Evolutionary conservation across 2,329 filamentous ascomycete species (phyloP), one percentile per base, ranked within the genome.

Genomic region (Talaromyces sp.): DNA sequence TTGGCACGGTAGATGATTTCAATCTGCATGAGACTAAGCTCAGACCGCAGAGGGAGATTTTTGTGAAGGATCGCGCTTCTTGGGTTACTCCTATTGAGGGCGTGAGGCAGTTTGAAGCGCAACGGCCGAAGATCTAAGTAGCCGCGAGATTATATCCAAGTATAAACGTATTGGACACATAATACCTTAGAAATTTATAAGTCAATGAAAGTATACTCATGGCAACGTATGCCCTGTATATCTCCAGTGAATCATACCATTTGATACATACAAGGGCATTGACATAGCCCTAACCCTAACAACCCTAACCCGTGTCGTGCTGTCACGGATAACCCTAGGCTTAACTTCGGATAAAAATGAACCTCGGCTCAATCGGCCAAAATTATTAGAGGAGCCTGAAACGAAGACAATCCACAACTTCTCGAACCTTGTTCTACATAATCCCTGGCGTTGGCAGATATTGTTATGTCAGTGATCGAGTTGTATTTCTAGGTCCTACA

Each of bases 1-100:
- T 87, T 61, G 88, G 88, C 0, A 88, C 85, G 0, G 82, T 90
- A 1, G 87, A 90, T 72, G 87, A 89, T 74, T 86, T 87, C 59
- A 73, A 71, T 61, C 70, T 89, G 61, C 80, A 83, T 40, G 85
- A 89, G 76, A 85, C 82, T 0, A 84, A 81, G 70, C 72, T 89
- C 67, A 83, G 76, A 70, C 87, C 87, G 0, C 73, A 71, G 66
- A 67, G 80, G 0, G 87, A 89, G 77, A 76, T 80, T 58, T 89
- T 82, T 72, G 75, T 75, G 0, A 81, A 85, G 73, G 78, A 83
- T 67, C 76, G 86, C 1, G 84, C 84, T 43, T 40, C 56, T 59
- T 59, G 56, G 2, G 70, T 45, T 31, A 45, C 56, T 3, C 22
- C 56, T 43, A 59, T 59, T 59, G 56, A 58, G 38, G 56, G 56